Base-by-base conservation (phyloP, 495 filamentous ascomycete species). In the Penicillium verhagenii region DNA sequence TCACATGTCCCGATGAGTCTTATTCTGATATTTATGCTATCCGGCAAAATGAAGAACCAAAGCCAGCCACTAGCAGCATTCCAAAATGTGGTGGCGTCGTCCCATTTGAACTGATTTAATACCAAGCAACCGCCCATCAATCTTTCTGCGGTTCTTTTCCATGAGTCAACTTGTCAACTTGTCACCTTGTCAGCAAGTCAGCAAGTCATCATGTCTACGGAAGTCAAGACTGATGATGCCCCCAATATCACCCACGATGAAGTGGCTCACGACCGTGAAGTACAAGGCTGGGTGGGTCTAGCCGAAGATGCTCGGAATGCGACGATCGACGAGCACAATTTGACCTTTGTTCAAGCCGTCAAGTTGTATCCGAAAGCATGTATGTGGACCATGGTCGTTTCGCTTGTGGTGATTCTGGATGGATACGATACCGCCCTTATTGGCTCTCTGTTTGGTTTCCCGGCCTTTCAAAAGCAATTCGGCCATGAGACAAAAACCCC, bases 321-420 rank as follows among this genome's bases (percentile, higher is more conserved):
- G 16, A 48, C 45, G 3, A 35, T 31, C 3, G 8, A 48, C 8
- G 73, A 77, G 43, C 73, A 70, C 52, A 68, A 66, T 11, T 74
- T 77, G 71, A 72, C 65, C 48, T 49, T 73, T 26, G 48, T 61
- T 29, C 59, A 77, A 46, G 71, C 69, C 13, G 58, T 82, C 40
- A 72, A 67, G 40, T 66, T 75, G 35, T 83, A 82, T 52, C 79
- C 79, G 18, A 80, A 81, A 49, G 79, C 79, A 5, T 70, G 78
- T 9, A 58, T 56, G 14, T 82, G 75, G 76, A 75, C 72, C 1
- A 58, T 77, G 45, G 45, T 75, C 6, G 60, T 79, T 18, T 79
- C 76, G 11, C 58, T 73, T 47, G 59, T 68, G 1, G 73, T 82
- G 20, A 64, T 78, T 52, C 79, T 82, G 76, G 77, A 81, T 56